Percentiles rank a stretch among this genome's conserved stretches.
Evolutionary conservation across 2,329 filamentous ascomycete species (phyloP).

Genomic region (Arthrobotrys musiformis): DNA sequence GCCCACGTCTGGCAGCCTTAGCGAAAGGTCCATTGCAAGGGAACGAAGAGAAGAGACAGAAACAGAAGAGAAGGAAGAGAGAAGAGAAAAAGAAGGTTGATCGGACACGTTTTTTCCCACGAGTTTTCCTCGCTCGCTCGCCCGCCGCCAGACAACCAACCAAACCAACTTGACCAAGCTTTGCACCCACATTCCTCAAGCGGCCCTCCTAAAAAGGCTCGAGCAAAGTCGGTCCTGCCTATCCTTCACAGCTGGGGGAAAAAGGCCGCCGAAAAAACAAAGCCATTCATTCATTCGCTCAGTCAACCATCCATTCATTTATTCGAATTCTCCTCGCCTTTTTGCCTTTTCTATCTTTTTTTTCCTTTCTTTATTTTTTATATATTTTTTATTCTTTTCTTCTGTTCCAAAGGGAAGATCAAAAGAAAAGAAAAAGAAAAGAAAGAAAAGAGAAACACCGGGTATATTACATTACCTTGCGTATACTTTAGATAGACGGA

Average conservation of each 20-base stretch:
- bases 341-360: no score
- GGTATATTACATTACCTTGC: background rate
- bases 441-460: background rate
- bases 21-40: slow-evolving; percentile 35
- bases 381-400: no score
- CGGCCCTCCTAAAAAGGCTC: slow-evolving; percentile 44
- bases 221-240: slow-evolving; percentile 9
- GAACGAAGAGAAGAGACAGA: slow-evolving; percentile 30
- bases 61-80: slow-evolving; percentile 33
- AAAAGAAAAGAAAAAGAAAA: background rate
- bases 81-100: slow-evolving; percentile 34
- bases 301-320: background rate
- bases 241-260: background rate
- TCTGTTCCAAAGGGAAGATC: background rate
- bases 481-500: background rate
- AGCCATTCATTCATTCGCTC: background rate
- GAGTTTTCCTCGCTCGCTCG: slow-evolving; percentile 37
- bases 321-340: background rate
- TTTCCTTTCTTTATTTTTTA: no score
- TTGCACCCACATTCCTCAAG: slow-evolving; percentile 55
- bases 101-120: slow-evolving; percentile 56
- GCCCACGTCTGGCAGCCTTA: slow-evolving; percentile 48
- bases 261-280: background rate
- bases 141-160: background rate
- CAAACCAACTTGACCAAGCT: no score